These are phyloP conservation scores for Colletotrichum falcatum DNA, from an alignment of 2,329 filamentous ascomycete species.

Conservation along the genomic window DNA sequence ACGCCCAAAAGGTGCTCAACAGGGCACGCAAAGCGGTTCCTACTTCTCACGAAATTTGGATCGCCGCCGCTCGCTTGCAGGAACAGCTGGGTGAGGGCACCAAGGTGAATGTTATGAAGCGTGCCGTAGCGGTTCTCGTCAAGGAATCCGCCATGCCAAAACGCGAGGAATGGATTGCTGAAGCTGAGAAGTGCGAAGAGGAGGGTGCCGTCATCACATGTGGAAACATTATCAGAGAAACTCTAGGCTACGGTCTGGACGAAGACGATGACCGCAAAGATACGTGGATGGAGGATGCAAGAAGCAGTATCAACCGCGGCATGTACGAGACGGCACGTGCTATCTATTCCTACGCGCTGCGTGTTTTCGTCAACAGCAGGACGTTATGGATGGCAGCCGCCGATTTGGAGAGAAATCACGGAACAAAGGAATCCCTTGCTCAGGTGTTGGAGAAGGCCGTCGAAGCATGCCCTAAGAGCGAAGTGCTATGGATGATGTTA, in stretches of 20 bases:
- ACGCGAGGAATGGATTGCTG: slow-evolving; percentile 95
- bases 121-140: slow-evolving; percentile 87
- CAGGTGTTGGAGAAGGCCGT: slow-evolving; percentile 92
- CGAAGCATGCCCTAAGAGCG: slow-evolving; percentile 90
- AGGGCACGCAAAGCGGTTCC: slow-evolving; percentile 93
- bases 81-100: slow-evolving; percentile 84
- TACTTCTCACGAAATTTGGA: slow-evolving; percentile 95
- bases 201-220: slow-evolving; percentile 91
- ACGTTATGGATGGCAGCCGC: slow-evolving; percentile 92
- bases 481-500: slow-evolving; percentile 95
- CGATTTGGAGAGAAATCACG: slow-evolving; percentile 91
- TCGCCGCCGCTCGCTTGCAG: slow-evolving; percentile 90
- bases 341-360: slow-evolving; percentile 91
- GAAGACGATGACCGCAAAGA: slow-evolving; percentile 97
- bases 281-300: slow-evolving; percentile 95
- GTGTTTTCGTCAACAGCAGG: slow-evolving; percentile 88
- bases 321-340: slow-evolving; percentile 91
- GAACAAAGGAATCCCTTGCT: slow-evolving; percentile 84
- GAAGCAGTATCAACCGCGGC: slow-evolving; percentile 81
- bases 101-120: slow-evolving; percentile 93
- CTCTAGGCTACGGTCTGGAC: slow-evolving; percentile 91
- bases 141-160: slow-evolving; percentile 97
- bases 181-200: slow-evolving; percentile 94
- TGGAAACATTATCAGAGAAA: slow-evolving; percentile 90
- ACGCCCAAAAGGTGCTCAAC: slow-evolving; percentile 95